Evolutionary conservation across 495 filamentous ascomycete species (phyloP).

Genomic region (Aspergillus taichungensis): DNA sequence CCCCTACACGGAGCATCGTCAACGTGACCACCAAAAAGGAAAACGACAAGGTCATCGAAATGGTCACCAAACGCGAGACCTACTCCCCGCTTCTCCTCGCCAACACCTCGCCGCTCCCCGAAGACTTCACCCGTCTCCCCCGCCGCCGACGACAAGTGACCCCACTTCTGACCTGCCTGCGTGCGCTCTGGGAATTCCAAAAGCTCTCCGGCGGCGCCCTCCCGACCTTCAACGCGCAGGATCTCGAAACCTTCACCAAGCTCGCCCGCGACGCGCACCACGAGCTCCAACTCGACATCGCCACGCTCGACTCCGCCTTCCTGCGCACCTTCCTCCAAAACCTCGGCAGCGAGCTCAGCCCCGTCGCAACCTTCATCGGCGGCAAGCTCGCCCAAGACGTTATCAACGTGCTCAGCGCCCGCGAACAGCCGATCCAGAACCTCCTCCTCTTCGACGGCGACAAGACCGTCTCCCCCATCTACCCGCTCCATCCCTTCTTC

Average conservation of each 20-base stretch:
- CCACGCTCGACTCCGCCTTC: conserved; percentile 67
- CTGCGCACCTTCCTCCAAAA: conserved; percentile 78
- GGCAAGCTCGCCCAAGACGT: conserved; percentile 90
- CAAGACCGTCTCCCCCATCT: conserved; percentile 64
- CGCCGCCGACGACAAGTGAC: conserved; percentile 67
- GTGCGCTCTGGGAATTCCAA: conserved; percentile 75
- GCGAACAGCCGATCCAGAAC: conserved; percentile 94
- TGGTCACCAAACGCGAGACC: conserved; percentile 84
- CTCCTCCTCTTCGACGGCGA: conserved; percentile 87
- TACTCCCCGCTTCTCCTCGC: conserved; percentile 77
- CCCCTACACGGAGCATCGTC: conserved; percentile 66
- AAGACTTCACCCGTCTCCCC: conserved; percentile 55
- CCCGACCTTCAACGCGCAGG: conserved; percentile 48
- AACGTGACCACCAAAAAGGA: conserved; percentile 64
- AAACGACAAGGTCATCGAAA: conserved; percentile 64
- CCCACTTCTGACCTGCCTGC: conserved; percentile 70
- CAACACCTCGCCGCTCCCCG: conserved; percentile 62
- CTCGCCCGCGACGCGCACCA: conserved; percentile 68
- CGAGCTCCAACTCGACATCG: conserved; percentile 65
- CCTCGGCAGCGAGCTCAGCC: conserved; percentile 69
- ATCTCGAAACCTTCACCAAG: conserved; percentile 63
- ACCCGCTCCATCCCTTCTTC: conserved; percentile 69
- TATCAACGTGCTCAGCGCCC: conserved; percentile 84
- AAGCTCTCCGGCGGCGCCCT: conserved; percentile 39
- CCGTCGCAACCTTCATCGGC: conserved; percentile 82